Base-by-base conservation (phyloP, 495 filamentous ascomycete genomes). In the Pseudoneurospora amorphoporcata region DNA sequence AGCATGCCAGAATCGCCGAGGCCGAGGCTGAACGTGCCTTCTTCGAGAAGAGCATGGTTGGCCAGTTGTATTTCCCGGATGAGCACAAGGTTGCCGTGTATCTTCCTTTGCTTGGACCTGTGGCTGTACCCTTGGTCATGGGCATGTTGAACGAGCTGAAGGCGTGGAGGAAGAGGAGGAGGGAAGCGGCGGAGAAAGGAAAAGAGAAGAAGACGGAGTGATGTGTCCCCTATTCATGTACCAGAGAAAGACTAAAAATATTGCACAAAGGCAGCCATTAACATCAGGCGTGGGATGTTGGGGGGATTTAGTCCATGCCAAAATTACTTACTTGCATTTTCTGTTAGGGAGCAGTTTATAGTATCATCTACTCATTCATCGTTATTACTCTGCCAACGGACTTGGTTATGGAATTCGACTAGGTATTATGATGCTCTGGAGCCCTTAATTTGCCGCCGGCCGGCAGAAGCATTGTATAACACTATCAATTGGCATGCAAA, bases 41-140 rank as follows among this genome's bases (percentile, higher is more conserved):
- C 81, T 99, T 99, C 76, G 96, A 99, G 84, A 97, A 96, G 81
- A 96, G 92, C 77, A 99, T 99, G 95, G 95, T 99, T 53, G 95
- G 95, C 1, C 95, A 98, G 82, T 90, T 98, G 38, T 73, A 98
- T 92, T 87, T 99, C 93, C 95, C 95, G 2, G 96, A 99, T 77
- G 95, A 99, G 82, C 95, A 99, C 78, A 99, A 98, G 81, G 87
- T 98, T n/a, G 96, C 95, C 0, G 95, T 99, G 14, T 99, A 98
- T 77, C 78, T 99, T 74, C 95, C 95, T 16, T 82, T 98, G 16
- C 82, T 99, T 69, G 95, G 96, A 2, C 95, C 96, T 2, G 90
- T 98, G 53, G 95, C 92, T 10, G 96, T 98, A 8, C 95, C 95
- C 35, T 82, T 99, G 45, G 74, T 97, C 7, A 91, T 98, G 84